Conservation (phyloP, 768 basidiomycete genomes). For the Daedaleopsis nitida region DNA sequence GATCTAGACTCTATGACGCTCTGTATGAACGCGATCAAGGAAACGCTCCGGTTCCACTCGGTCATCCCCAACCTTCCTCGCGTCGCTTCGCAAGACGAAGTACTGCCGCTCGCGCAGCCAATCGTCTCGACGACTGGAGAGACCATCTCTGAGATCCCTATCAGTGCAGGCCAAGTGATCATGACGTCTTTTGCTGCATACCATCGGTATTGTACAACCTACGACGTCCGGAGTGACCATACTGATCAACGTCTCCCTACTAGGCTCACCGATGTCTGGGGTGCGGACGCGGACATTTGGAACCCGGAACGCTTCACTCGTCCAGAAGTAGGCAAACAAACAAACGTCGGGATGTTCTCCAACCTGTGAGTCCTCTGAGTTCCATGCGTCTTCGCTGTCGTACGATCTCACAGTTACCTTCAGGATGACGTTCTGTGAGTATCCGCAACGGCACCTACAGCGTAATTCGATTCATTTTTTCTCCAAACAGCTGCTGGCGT, state of each 20-base stretch:
- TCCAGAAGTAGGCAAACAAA: too few relatives aligned
- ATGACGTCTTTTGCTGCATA: constrained; percentile 32
- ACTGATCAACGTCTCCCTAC: background rate
- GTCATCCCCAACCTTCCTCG: constrained; percentile 22
- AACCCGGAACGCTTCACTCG: too few relatives aligned
- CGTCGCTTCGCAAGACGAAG: constrained; percentile 22
- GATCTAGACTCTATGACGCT: constrained; percentile 8
- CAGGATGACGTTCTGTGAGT: too few relatives aligned
- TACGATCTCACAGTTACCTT: too few relatives aligned
- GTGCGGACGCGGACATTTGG: too few relatives aligned
- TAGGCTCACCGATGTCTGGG: too few relatives aligned
- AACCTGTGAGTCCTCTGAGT: too few relatives aligned
- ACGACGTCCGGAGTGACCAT: background rate
- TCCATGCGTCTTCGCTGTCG: too few relatives aligned
- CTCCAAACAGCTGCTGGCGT: too few relatives aligned
- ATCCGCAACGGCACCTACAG: too few relatives aligned
- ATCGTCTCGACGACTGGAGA: constrained; percentile 10
- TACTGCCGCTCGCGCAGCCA: constrained; percentile 24
- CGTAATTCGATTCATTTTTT: too few relatives aligned
- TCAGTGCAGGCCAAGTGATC: constrained; percentile 21
- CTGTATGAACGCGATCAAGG: constrained; percentile 18
- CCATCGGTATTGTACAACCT: constrained; percentile 26
- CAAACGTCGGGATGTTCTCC: too few relatives aligned
- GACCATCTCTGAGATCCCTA: constrained; percentile 27
- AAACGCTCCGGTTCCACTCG: constrained; percentile 26